phyloP scores from a whole-genome alignment of 108 stramenopile species.

The Skeletonema grethae region DNA sequence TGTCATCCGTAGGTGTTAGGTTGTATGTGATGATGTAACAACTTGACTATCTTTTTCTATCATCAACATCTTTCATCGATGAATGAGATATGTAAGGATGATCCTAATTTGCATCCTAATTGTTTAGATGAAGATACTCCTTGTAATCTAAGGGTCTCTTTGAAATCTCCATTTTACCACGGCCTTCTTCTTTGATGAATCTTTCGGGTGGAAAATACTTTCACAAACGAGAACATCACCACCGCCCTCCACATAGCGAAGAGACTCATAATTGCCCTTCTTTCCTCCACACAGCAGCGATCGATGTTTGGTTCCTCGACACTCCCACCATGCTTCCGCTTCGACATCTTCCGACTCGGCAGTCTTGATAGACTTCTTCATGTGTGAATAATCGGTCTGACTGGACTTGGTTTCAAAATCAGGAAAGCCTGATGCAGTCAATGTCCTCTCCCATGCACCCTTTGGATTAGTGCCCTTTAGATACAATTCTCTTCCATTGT shows the following conservation, averaged over 20 bases:
- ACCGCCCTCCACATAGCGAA: conserved; percentile 39
- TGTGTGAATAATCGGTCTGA: conserved; percentile 27
- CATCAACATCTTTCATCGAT: too few species aligned
- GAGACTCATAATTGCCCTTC: conserved; percentile 41
- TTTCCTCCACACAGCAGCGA: conserved; percentile 38
- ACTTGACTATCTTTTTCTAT: too few species aligned
- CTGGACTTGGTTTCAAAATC: conserved; percentile 35
- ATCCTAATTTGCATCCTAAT: too few species aligned
- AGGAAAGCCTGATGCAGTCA: conserved; percentile 35
- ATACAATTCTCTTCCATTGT: conserved; percentile 37
- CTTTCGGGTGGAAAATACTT: conserved; percentile 42
- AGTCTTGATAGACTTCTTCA: conserved; percentile 40
- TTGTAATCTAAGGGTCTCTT: conserved; percentile 9
- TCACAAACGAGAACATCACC: conserved; percentile 46
- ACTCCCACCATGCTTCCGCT: conserved; percentile 53
- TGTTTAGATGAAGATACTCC: not conserved
- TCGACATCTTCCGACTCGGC: conserved; percentile 44
- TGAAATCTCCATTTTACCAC: conserved; percentile 67
- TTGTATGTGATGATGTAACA: too few species aligned
- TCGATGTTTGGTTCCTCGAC: conserved; percentile 41
- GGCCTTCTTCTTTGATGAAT: conserved; percentile 37
- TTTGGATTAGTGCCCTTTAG: conserved; percentile 46
- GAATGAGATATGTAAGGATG: too few species aligned
- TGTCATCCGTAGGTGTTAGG: too few species aligned
- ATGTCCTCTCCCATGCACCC: conserved; percentile 40